These are phyloP conservation scores for Chaetoceros tenuissimus DNA, from an alignment of 108 stramenopile genomes.

Conservation along the genomic window DNA sequence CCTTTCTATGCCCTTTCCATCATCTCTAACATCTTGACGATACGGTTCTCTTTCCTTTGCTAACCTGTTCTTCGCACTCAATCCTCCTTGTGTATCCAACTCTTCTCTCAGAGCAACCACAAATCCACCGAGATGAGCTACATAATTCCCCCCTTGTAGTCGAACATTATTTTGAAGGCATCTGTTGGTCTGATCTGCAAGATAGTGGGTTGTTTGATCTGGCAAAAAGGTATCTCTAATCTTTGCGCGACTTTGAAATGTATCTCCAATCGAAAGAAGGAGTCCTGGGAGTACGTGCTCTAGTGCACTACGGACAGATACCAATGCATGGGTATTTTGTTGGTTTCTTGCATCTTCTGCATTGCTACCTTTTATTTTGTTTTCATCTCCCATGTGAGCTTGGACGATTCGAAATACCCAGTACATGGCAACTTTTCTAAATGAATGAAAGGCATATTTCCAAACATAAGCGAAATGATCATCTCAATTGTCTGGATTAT, in stretches of 20 bases:
- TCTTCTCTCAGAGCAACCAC: constrained; percentile 78
- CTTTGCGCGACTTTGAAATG: constrained; percentile 30
- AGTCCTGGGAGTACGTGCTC: constrained; percentile 81
- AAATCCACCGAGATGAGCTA: constrained; percentile 77
- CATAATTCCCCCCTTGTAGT: constrained; percentile 64
- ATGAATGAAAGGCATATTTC: no score
- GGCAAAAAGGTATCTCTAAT: constrained; percentile 68
- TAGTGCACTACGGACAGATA: constrained; percentile 70
- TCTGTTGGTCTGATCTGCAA: constrained; percentile 75
- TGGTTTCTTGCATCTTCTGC: constrained; percentile 4
- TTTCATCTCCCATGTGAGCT: constrained; percentile 52
- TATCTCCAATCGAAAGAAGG: constrained; percentile 68
- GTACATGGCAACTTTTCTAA: constrained; percentile 89
- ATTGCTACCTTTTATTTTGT: constrained; percentile 7
- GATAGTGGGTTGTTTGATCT: constrained; percentile 71
- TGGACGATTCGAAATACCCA: constrained; percentile 85
- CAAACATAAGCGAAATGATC: no score
- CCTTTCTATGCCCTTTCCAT: constrained; percentile 76
- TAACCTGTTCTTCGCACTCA: constrained; percentile 63
- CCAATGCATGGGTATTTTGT: constrained; percentile 41
- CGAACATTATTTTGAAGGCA: constrained; percentile 70
- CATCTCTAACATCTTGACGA: constrained; percentile 75
- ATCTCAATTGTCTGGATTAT: no score
- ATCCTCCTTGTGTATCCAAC: constrained; percentile 73
- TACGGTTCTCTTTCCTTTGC: constrained; percentile 72